A percentile compares a stretch with the other conserved stretches of the same genome.
These are phyloP conservation scores for Claviceps capensis DNA, from an alignment of 2,329 filamentous ascomycete species.

Conservation along the genomic window DNA sequence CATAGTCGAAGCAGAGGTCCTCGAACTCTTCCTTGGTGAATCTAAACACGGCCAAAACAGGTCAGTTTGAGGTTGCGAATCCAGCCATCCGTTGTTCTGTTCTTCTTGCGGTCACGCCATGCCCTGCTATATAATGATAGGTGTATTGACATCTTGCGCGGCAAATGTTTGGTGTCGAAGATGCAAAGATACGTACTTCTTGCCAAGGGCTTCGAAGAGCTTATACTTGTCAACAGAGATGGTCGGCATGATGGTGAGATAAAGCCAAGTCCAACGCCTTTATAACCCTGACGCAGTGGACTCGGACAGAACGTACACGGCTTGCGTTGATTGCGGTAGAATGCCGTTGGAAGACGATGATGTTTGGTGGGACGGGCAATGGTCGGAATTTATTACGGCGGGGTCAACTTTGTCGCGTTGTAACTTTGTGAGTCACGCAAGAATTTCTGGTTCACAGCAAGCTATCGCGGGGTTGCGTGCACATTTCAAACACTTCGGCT, in stretches of 20 bases:
- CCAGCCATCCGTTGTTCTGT: neutral
- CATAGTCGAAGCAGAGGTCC: slow-evolving; percentile 95
- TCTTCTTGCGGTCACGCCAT: too few species aligned
- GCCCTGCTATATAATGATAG: too few species aligned
- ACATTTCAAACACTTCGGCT: too few species aligned
- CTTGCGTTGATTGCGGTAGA: neutral
- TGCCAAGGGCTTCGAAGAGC: slow-evolving; percentile 84
- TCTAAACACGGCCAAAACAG: slow-evolving; percentile 26
- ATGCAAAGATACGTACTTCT: slow-evolving; percentile 43
- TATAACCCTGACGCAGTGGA: neutral
- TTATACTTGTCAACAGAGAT: slow-evolving; percentile 93
- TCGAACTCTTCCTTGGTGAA: slow-evolving; percentile 93
- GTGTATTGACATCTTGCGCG: too few species aligned
- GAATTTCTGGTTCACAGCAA: neutral
- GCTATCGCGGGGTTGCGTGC: too few species aligned
- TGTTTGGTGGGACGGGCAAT: neutral
- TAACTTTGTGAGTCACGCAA: slow-evolving; percentile 3
- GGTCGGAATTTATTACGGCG: slow-evolving; percentile 2
- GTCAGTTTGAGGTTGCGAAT: slow-evolving; percentile 8
- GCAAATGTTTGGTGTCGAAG: too few species aligned
- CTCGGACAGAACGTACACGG: neutral
- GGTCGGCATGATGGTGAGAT: slow-evolving; percentile 61
- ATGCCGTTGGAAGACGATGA: slow-evolving; percentile 2
- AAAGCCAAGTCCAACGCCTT: slow-evolving; percentile 11
- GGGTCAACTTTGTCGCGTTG: slow-evolving; percentile 1